Base-by-base conservation (phyloP, 2,329 filamentous ascomycete species). In the Penicillium sp. region DNA sequence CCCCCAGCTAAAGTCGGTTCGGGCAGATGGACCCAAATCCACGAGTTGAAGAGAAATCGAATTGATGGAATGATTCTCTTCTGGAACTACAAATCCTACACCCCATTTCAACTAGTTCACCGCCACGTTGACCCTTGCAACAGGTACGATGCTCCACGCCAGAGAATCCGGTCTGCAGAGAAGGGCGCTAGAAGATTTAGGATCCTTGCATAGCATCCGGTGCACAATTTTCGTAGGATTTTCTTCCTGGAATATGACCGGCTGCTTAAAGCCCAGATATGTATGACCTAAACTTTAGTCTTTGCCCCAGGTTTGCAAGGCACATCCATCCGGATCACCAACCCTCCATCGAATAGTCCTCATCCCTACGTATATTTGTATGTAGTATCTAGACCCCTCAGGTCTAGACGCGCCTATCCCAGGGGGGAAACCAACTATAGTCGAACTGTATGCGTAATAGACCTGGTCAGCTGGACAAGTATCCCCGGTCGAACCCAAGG, bases 191-290 rank as follows among this genome's bases (percentile, higher is more conserved):
- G 18, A 22, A 22, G 18, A 22, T 5, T 9, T 22, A 9, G 18
- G 9, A 9, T n/a, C n/a, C n/a, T n/a, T n/a, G n/a, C n/a, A n/a
- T n/a, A n/a, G n/a, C n/a, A 10, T 3, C 14, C 11, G 17, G 17
- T 18, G 16, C 30, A 20, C 10, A 13, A 17, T 22, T 22, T 22
- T 9, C 18, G 18, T n/a, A n/a, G 18, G 18, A 33, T 41, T 14
- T 32, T 23, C 9, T 20, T 31, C 34, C 42, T 45, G 50, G 50
- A 36, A 41, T 44, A 43, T 41, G 42, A 37, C 16, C 34, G 6
- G 22, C 4, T 31, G 22, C 35, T 9, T 9, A 22, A 32, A 39
- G 34, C 22, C 27, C 30, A 42, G 41, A 16, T 16, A 41, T 34
- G 16, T 16, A 41, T 34, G 16, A 38, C 34, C 28, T 30, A 14